Evolutionary conservation across 73 alveolate genomes (phyloP).

Genomic region (Blepharisma stoltei): DNA sequence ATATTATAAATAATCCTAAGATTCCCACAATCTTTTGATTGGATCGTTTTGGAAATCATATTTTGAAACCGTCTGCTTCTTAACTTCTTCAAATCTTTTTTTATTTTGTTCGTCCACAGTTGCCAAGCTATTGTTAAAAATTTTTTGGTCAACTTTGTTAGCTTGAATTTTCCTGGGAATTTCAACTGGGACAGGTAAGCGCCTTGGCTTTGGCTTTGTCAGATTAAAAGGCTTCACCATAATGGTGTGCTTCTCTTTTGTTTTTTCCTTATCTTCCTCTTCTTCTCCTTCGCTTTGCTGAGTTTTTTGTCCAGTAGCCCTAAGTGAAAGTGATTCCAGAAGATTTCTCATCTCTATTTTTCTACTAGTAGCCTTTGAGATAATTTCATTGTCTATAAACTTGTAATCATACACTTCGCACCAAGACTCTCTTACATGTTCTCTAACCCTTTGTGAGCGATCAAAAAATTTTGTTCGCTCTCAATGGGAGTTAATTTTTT

Average conservation of each 20-base stretch:
- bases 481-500: no score
- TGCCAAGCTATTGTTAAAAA: conserved; percentile 62
- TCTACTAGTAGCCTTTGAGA: background rate
- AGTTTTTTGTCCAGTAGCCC: conserved; percentile 21
- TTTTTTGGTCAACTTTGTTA: conserved; percentile 71
- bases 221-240: conserved; percentile 79
- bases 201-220: conserved; percentile 86
- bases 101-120: conserved; percentile 62
- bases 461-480: no score
- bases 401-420: conserved; percentile 74
- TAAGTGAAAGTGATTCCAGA: background rate
- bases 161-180: conserved; percentile 58
- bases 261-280: conserved; percentile 59
- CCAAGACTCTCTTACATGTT: conserved; percentile 82
- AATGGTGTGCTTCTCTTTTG: conserved; percentile 42
- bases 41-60: conserved; percentile 3
- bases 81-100: conserved; percentile 48
- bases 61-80: conserved; percentile 3
- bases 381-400: conserved; percentile 7
- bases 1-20: background rate
- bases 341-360: background rate
- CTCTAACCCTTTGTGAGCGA: no score
- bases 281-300: conserved; percentile 19
- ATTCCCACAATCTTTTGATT: conserved; percentile 7
- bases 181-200: conserved; percentile 74